A percentile compares a stretch with the other conserved stretches of the same genome.
phyloP scores from a whole-genome alignment of 2,329 filamentous ascomycete species.

The Fusarium irregulare region DNA sequence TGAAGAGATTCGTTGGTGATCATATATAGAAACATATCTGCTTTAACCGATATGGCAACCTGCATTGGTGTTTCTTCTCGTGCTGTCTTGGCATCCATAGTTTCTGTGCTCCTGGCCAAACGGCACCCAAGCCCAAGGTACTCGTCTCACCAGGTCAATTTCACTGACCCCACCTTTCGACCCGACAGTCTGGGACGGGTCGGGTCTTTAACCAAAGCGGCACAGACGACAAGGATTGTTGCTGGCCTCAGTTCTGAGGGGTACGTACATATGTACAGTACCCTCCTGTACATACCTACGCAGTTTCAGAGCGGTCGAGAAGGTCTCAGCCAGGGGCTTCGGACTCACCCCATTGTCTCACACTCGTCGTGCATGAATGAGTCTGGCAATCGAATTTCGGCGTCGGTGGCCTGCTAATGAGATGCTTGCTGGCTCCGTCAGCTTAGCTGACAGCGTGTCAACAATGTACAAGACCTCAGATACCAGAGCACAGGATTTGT shows the following conservation, averaged over 20 bases:
- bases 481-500: background rate
- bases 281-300: background rate
- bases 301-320: conserved; percentile 11
- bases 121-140: conserved; percentile 12
- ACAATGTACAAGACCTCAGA: background rate
- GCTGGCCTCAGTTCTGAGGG: conserved; percentile 44
- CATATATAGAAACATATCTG: background rate
- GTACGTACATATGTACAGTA: conserved; percentile 17
- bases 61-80: background rate
- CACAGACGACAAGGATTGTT: conserved; percentile 38
- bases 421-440: background rate
- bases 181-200: conserved; percentile 46
- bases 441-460: background rate
- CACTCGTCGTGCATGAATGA: conserved; percentile 28
- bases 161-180: conserved; percentile 37
- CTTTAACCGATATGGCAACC: background rate
- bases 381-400: conserved; percentile 27
- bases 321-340: conserved; percentile 11
- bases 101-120: conserved; percentile 21
- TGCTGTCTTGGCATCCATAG: background rate
- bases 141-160: conserved; percentile 41
- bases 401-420: background rate
- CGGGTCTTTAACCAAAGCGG: conserved; percentile 41
- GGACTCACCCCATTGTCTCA: conserved; percentile 12
- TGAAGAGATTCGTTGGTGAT: background rate